Percentiles rank a stretch among this genome's conserved stretches.
These are phyloP conservation scores for Selenicereus undatus DNA, from an alignment of 148 eudicot genomes.

Conservation along the genomic window DNA sequence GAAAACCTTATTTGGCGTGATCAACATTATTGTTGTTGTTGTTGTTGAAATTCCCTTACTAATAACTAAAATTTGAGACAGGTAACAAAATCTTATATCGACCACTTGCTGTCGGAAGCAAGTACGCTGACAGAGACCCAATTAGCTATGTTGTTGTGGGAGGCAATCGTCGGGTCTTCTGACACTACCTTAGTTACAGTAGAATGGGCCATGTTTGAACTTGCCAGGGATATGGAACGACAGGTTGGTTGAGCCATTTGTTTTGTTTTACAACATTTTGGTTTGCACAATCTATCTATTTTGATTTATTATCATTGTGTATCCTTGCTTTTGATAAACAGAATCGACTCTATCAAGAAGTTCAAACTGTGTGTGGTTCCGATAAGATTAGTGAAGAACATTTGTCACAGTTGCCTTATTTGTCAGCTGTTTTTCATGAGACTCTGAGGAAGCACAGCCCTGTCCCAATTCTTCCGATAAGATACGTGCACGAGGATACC, in stretches of 20 bases:
- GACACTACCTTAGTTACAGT: conserved; percentile 72
- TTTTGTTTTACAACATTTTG: not conserved
- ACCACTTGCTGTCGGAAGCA: conserved; percentile 54
- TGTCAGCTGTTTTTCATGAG: conserved; percentile 77
- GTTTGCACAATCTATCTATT: conserved; percentile 4
- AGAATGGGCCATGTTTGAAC: conserved; percentile 95
- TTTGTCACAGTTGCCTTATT: conserved; percentile 59
- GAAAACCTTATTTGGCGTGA: not conserved
- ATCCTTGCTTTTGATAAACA: conserved; percentile 13
- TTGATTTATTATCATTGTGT: not conserved
- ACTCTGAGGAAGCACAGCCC: conserved; percentile 80
- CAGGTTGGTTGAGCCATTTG: conserved; percentile 46
- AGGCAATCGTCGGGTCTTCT: conserved; percentile 69
- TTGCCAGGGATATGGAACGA: conserved; percentile 56
- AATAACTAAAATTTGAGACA: conserved; percentile 18
- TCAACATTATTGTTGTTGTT: too few species aligned
- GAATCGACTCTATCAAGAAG: conserved; percentile 55
- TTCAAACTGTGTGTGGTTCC: conserved; percentile 58
- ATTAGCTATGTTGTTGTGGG: conserved; percentile 77
- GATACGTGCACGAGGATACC: conserved; percentile 71
- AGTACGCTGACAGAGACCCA: conserved; percentile 53
- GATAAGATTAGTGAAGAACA: conserved; percentile 62
- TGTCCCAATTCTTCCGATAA: conserved; percentile 59
- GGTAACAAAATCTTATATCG: conserved; percentile 55
- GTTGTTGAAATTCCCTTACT: not conserved